Evolutionary conservation across 1,284 basidiomycete genomes (phyloP).

Genomic region (Xanthoconium separans): DNA sequence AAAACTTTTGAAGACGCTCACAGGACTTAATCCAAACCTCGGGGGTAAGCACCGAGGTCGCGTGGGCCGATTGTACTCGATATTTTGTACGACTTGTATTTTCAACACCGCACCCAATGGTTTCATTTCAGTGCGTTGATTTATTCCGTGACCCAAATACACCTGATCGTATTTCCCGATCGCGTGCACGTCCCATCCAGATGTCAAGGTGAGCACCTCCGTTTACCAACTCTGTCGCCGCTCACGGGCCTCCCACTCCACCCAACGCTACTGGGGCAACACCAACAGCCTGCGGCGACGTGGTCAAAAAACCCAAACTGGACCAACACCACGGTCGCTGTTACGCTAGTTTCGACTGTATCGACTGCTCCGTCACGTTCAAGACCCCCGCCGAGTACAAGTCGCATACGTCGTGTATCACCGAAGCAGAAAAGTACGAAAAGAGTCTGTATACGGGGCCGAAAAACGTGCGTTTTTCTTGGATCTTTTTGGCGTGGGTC

Average conservation of each 20-base stretch:
- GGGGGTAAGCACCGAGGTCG: background rate
- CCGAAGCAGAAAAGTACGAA: conserved; percentile 91
- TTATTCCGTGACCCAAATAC: background rate
- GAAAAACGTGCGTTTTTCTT: conserved; percentile 18
- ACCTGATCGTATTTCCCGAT: background rate
- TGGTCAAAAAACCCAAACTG: conserved; percentile 90
- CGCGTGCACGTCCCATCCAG: conserved; percentile 4
- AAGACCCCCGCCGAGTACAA: conserved; percentile 75
- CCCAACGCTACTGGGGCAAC: background rate
- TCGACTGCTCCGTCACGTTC: conserved; percentile 86
- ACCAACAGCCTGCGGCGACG: conserved; percentile 65
- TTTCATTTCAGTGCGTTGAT: conserved; percentile 33
- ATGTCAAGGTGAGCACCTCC: conserved; percentile 18
- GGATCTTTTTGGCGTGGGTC: background rate
- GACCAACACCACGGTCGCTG: conserved; percentile 66
- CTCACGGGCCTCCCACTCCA: no score
- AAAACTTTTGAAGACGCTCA: no score
- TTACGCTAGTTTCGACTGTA: conserved; percentile 76
- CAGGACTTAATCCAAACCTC: background rate
- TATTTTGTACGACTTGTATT: conserved; percentile 35
- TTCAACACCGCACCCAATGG: conserved; percentile 17
- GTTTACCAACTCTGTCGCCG: background rate
- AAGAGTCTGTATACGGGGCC: conserved; percentile 63
- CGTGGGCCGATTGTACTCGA: background rate
- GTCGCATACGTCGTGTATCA: conserved; percentile 80